Evolutionary conservation across 345 rosid species (phyloP), one percentile per base, ranked within the genome.

Genomic region (Populus davidiana): DNA sequence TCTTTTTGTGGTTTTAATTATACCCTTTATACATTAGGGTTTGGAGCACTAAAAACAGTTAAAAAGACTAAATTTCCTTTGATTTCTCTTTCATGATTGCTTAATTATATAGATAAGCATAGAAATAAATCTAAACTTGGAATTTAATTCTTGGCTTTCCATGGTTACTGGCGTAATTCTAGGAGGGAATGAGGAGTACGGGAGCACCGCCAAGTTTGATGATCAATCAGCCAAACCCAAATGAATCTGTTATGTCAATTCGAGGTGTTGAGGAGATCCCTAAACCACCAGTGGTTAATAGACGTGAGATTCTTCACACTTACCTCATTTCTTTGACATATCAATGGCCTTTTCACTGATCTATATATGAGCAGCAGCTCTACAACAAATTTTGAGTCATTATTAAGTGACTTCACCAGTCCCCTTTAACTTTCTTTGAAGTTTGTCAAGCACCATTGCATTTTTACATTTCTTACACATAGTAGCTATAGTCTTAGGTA

Each of bases 161-260:
- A 36, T 54, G 67, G n/a, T 72, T 39, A 36, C 27, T 49, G 64
- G 76, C 36, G 43, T 80, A 39, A 64, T 38, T 67, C 12, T 78
- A 96, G 99, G 99, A 96, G 86, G 98, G 94, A 87, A 87, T 90
- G 78, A 86, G 91, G 54, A 92, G 86, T 64, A 4, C 36, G 5
- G 76, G 77, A 18, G 65, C 84, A 56, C 94, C 98, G 7, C 80
- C 93, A 2, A 89, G 84, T 80, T 75, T 92, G 94, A 56, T 83
- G 83, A 87, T 89, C 86, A 94, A 90, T 72, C 97, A 89, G 71
- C 82, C 96, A 12, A 86, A 81, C 79, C 87, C 88, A 47, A 88
- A 81, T 73, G 96, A 87, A 75, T 67, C 79, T 13, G 38, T 86
- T 59, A 77, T 89, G 95, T 90, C 89, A 38, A 76, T 87, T 73